Percentiles rank a stretch among this genome's conserved stretches.
phyloP scores from a whole-genome alignment of 768 basidiomycete genomes.

The Clavulina sp. region DNA sequence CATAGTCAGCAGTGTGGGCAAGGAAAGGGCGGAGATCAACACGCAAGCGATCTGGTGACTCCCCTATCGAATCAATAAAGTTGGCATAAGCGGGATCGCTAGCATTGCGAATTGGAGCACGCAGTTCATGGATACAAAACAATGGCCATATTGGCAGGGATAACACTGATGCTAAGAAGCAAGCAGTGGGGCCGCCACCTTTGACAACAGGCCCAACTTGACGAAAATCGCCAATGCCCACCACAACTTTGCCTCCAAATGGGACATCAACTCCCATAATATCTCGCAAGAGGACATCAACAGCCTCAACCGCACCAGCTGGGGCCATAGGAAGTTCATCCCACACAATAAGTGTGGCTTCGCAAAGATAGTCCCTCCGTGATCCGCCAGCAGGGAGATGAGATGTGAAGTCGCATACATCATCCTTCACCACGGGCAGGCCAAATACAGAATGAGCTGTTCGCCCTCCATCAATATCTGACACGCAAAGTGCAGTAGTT shows the following conservation, averaged over 20 bases:
- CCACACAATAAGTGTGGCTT: constrained; percentile 22
- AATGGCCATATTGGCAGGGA: constrained; percentile 20
- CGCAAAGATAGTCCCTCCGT: constrained; percentile 20
- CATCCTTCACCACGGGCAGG: constrained; percentile 19
- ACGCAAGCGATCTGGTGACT: constrained; percentile 16
- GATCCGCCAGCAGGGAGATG: constrained; percentile 16
- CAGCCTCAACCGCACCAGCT: constrained; percentile 19
- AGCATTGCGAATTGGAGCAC: constrained; percentile 22
- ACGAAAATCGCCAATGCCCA: constrained; percentile 25
- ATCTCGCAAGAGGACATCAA: constrained; percentile 20
- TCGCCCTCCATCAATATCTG: background rate
- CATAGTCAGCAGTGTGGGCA: constrained; percentile 4
- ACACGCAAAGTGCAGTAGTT: constrained; percentile 23
- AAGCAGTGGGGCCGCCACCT: constrained; percentile 10
- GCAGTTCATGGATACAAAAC: constrained; percentile 18
- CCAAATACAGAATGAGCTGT: constrained; percentile 10
- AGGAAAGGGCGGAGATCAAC: constrained; percentile 15
- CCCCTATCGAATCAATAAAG: constrained; percentile 25
- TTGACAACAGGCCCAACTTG: constrained; percentile 26
- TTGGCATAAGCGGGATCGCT: constrained; percentile 21
- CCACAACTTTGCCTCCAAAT: constrained; percentile 24
- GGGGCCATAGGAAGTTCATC: constrained; percentile 30
- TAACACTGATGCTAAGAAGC: constrained; percentile 20
- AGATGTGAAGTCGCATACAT: constrained; percentile 20
- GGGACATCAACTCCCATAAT: constrained; percentile 17